phyloP scores from a whole-genome alignment of 352 stramenopile species.

The Globisporangium yorkense region DNA sequence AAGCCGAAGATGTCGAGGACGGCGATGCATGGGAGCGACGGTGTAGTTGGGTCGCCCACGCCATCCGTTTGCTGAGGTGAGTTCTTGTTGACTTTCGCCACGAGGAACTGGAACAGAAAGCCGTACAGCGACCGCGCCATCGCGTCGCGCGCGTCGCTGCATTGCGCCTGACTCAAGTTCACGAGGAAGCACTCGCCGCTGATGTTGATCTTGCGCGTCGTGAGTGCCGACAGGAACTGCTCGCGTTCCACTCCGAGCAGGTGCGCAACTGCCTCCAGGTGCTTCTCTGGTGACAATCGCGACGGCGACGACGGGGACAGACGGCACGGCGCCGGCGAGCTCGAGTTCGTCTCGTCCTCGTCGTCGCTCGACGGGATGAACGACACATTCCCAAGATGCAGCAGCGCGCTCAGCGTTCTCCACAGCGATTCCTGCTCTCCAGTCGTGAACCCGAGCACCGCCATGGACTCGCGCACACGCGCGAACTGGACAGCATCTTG shows the following conservation, averaged over 20 bases:
- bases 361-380: constrained; percentile 62
- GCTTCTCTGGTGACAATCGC: constrained; percentile 25
- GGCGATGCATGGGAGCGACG: constrained; percentile 48
- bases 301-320: constrained; percentile 29
- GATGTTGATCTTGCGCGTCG: constrained; percentile 64
- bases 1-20: constrained; percentile 91
- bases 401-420: constrained; percentile 58
- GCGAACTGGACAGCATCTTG: constrained; percentile 59
- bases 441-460: constrained; percentile 59
- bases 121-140: constrained; percentile 76
- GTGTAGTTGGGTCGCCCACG: constrained; percentile 9
- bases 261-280: constrained; percentile 34
- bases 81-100: constrained; percentile 68
- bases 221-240: constrained; percentile 48
- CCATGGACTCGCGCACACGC: constrained; percentile 60
- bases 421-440: constrained; percentile 61
- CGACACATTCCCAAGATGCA: constrained; percentile 80
- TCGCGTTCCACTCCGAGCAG: constrained; percentile 41
- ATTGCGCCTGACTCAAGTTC: constrained; percentile 63
- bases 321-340: constrained; percentile 26
- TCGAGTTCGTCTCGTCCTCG: constrained; percentile 38
- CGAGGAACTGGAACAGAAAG: constrained; percentile 81
- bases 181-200: constrained; percentile 60
- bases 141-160: constrained; percentile 57
- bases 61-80: constrained; percentile 7